Percentiles rank a stretch among this genome's conserved stretches.
Evolutionary conservation across 1,284 basidiomycete species (phyloP).

Genomic region (Papiliotrema flavescens): DNA sequence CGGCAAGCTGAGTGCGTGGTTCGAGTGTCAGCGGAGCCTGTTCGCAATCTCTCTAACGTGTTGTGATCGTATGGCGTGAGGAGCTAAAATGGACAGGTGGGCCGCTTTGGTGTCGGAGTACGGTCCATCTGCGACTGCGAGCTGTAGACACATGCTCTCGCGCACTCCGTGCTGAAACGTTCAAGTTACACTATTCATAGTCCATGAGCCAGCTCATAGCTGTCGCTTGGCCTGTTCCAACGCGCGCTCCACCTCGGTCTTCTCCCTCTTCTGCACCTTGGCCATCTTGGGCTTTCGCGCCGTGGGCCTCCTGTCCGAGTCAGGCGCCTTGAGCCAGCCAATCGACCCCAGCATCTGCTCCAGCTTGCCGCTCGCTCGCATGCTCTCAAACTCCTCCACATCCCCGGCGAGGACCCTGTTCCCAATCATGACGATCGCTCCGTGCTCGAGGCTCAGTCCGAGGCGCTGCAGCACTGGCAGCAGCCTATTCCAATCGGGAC

Average conservation of each 20-base stretch:
- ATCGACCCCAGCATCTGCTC: slow-evolving; percentile 14
- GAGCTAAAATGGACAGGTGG: too few species aligned
- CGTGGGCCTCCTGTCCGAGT: not conserved
- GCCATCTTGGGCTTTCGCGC: slow-evolving; percentile 6
- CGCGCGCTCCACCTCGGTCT: slow-evolving; percentile 2
- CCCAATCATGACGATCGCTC: slow-evolving; percentile 34
- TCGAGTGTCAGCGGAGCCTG: too few species aligned
- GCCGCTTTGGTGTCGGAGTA: too few species aligned
- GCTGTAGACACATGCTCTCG: too few species aligned
- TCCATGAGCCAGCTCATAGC: too few species aligned
- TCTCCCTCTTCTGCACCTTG: not conserved
- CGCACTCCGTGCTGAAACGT: too few species aligned
- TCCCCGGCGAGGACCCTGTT: slow-evolving; percentile 28
- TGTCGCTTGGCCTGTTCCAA: not conserved
- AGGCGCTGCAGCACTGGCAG: slow-evolving; percentile 26
- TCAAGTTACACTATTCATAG: too few species aligned
- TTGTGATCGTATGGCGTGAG: too few species aligned
- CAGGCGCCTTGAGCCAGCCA: slow-evolving; percentile 25
- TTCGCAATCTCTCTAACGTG: too few species aligned
- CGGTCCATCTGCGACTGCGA: too few species aligned
- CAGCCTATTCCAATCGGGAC: slow-evolving; percentile 21
- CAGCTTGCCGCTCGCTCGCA: slow-evolving; percentile 25
- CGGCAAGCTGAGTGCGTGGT: too few species aligned
- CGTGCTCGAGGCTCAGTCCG: slow-evolving; percentile 15
- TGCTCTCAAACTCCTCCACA: slow-evolving; percentile 21